Conservation (phyloP, 2,329 filamentous ascomycete genomes). For the Phoma herbarum region DNA sequence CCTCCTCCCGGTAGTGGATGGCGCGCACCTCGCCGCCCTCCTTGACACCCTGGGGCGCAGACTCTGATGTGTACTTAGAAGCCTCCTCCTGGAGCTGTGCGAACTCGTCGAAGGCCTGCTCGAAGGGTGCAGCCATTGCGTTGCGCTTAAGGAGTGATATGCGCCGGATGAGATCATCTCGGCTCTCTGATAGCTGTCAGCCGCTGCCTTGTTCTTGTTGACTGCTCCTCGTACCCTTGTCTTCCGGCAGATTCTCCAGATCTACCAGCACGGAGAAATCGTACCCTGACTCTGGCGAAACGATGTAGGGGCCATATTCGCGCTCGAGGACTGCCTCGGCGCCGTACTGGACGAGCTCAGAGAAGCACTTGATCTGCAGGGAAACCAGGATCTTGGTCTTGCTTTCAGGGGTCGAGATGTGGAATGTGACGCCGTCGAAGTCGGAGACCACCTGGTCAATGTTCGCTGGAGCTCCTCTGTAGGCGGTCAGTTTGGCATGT, state of each 20-base stretch:
- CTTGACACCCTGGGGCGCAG: constrained; percentile 86
- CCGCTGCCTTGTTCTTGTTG: constrained; percentile 1
- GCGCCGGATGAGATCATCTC: constrained; percentile 84
- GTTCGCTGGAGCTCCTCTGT: constrained; percentile 80
- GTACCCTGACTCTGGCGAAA: constrained; percentile 86
- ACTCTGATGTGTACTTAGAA: constrained; percentile 90
- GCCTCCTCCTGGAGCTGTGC: constrained; percentile 86
- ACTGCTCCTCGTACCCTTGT: constrained; percentile 66
- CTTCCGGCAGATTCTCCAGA: constrained; percentile 82
- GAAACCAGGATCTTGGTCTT: constrained; percentile 96
- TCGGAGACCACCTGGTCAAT: constrained; percentile 99
- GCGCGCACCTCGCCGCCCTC: constrained; percentile 94
- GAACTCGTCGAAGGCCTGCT: constrained; percentile 95
- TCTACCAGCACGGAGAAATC: constrained; percentile 96
- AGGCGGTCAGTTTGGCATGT: constrained; percentile 46
- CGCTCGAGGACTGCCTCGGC: constrained; percentile 89
- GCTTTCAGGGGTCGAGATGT: constrained; percentile 93
- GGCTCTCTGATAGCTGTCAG: constrained; percentile 69
- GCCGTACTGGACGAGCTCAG: constrained; percentile 90
- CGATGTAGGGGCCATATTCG: constrained; percentile 94
- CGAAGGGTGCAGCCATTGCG: constrained; percentile 97
- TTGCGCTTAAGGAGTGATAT: constrained; percentile 96
- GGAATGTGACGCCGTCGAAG: constrained; percentile 98
- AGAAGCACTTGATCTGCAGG: constrained; percentile 92
- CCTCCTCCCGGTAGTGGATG: constrained; percentile 98